Conservation (phyloP, 257 asterid species). For the Rauvolfia tetraphylla region DNA sequence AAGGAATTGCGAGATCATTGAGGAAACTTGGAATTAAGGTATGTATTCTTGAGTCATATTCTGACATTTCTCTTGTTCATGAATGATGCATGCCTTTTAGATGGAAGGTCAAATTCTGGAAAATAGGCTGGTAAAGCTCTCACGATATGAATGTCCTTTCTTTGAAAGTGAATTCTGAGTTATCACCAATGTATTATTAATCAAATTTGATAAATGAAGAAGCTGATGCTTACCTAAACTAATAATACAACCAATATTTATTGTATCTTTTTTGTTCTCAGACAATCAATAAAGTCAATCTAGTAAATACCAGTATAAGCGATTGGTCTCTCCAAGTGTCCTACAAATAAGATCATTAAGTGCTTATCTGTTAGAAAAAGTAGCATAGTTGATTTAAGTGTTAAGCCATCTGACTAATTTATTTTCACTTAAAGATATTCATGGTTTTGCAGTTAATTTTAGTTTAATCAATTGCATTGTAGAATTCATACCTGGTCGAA, state of each 20-base stretch:
- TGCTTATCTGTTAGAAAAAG: background rate
- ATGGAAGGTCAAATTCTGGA: background rate
- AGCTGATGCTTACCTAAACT: background rate
- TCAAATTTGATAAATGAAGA: slow-evolving; percentile 1
- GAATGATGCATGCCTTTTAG: background rate
- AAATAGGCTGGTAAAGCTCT: background rate
- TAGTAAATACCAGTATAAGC: background rate
- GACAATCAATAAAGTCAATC: background rate
- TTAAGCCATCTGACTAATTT: background rate
- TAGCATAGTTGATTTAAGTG: background rate
- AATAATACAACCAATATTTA: background rate
- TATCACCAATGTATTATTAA: background rate
- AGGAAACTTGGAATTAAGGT: slow-evolving; percentile 80
- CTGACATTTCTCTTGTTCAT: background rate
- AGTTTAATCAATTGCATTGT: slow-evolving; percentile 14
- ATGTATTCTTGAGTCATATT: slow-evolving; percentile 26
- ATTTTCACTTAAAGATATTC: background rate
- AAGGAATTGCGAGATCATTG: slow-evolving; percentile 79
- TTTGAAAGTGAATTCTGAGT: background rate
- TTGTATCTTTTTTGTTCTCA: background rate
- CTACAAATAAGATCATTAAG: background rate
- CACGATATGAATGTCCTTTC: background rate
- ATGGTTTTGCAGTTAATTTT: background rate
- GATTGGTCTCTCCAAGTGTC: background rate
- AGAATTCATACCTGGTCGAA: slow-evolving; percentile 70